Percentiles rank a stretch among this genome's conserved stretches.
These are phyloP conservation scores for Ascochyta viciae-villosae DNA, from an alignment of 2,329 filamentous ascomycete genomes.

Conservation along the genomic window DNA sequence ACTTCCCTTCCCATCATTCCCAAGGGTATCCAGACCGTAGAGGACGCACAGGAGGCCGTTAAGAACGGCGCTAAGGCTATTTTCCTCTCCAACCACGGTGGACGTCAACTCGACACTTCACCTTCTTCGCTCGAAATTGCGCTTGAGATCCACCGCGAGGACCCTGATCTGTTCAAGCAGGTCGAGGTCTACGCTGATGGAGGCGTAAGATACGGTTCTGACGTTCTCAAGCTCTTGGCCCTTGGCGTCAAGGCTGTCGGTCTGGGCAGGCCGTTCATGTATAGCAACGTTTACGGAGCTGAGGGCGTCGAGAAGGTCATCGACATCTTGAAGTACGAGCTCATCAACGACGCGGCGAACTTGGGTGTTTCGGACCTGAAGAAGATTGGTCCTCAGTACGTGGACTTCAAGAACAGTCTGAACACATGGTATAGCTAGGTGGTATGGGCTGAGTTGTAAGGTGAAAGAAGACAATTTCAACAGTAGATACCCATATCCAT, in stretches of 20 bases:
- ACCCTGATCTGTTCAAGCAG: slow-evolving; percentile 49
- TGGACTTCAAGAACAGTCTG: slow-evolving; percentile 28
- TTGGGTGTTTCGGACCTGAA: slow-evolving; percentile 41
- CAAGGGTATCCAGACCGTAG: slow-evolving; percentile 51
- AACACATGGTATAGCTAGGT: slow-evolving; percentile 25
- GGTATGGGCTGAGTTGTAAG: neutral
- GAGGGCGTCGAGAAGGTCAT: slow-evolving; percentile 66
- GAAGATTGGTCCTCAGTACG: slow-evolving; percentile 35
- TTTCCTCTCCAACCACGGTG: slow-evolving; percentile 53
- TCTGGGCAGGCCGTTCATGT: slow-evolving; percentile 60
- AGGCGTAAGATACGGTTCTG: slow-evolving; percentile 50
- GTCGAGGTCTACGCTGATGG: slow-evolving; percentile 52
- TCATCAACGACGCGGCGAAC: slow-evolving; percentile 48
- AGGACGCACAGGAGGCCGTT: slow-evolving; percentile 48
- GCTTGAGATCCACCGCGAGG: slow-evolving; percentile 72
- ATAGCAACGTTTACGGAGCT: slow-evolving; percentile 63
- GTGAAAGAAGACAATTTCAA: neutral
- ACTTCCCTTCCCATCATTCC: slow-evolving; percentile 49
- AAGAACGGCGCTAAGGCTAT: slow-evolving; percentile 49
- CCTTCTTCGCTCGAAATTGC: slow-evolving; percentile 77
- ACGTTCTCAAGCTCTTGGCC: slow-evolving; percentile 49
- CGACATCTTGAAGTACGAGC: slow-evolving; percentile 59
- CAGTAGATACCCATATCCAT: neutral
- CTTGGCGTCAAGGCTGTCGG: slow-evolving; percentile 52
- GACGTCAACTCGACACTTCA: slow-evolving; percentile 53